These are phyloP conservation scores for Thalassiosira exigua DNA, from an alignment of 352 stramenopile genomes.

Conservation along the genomic window DNA sequence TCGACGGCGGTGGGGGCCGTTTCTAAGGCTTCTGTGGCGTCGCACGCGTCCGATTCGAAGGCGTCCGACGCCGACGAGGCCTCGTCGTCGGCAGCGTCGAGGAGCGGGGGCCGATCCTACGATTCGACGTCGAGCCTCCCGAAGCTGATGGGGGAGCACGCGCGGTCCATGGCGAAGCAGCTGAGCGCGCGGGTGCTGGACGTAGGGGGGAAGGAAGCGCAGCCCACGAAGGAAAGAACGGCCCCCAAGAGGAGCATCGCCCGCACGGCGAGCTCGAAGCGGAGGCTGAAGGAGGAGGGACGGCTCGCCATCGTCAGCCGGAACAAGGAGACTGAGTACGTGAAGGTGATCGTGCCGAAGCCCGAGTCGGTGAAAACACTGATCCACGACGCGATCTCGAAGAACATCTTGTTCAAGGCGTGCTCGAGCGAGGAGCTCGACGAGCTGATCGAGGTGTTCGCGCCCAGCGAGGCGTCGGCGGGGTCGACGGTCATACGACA, in stretches of 20 bases:
- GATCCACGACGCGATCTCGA: constrained; percentile 53
- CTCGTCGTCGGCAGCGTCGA: not conserved
- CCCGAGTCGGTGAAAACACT: constrained; percentile 44
- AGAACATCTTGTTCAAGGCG: constrained; percentile 68
- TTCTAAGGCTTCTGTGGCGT: not conserved
- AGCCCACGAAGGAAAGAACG: not conserved
- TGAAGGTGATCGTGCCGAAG: constrained; percentile 61
- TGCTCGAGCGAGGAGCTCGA: constrained; percentile 61
- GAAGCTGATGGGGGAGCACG: constrained; percentile 9
- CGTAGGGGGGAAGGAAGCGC: not conserved
- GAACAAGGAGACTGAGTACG: constrained; percentile 46
- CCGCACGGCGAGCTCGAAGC: constrained; percentile 2
- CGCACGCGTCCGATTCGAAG: not conserved
- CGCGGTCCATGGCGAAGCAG: constrained; percentile 18
- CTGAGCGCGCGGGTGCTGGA: too few relatives aligned
- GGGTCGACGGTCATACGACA: constrained; percentile 64
- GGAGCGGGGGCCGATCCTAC: not conserved
- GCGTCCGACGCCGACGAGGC: constrained; percentile 1
- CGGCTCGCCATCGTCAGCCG: constrained; percentile 43
- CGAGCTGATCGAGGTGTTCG: constrained; percentile 68
- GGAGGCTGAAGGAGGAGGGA: constrained; percentile 18
- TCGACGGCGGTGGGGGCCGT: not conserved
- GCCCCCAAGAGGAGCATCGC: not conserved
- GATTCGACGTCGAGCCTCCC: too few relatives aligned
- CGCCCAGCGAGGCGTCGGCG: constrained; percentile 38